A percentile compares a stretch with the other conserved stretches of the same genome.
Conservation (phyloP, 345 rosid species). For the Brassica napus region DNA sequence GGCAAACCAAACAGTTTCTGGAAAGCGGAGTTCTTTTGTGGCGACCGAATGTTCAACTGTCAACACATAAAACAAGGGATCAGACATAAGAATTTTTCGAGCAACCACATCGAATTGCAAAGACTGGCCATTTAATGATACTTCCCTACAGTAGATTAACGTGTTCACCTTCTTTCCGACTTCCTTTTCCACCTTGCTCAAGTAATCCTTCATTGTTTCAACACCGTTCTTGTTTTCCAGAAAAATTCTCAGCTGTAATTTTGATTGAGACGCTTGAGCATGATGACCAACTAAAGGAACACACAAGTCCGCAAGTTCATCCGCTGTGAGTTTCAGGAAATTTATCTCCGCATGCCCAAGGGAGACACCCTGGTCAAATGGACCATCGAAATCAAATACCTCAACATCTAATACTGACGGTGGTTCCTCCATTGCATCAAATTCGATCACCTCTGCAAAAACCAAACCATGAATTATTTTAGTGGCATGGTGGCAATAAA, state of each 20-base stretch:
- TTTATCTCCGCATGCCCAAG: slow-evolving; percentile 88
- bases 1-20: slow-evolving; percentile 89
- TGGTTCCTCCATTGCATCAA: slow-evolving; percentile 94
- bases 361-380: slow-evolving; percentile 83
- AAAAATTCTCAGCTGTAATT: slow-evolving; percentile 74
- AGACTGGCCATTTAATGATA: background rate
- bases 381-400: slow-evolving; percentile 91
- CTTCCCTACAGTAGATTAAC: background rate
- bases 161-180: slow-evolving; percentile 83
- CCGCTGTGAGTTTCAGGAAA: slow-evolving; percentile 69
- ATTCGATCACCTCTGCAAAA: slow-evolving; percentile 79
- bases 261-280: slow-evolving; percentile 79
- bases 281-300: slow-evolving; percentile 76
- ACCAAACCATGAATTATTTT: slow-evolving; percentile 11
- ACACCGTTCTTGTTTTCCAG: slow-evolving; percentile 78
- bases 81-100: background rate
- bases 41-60: slow-evolving; percentile 78
- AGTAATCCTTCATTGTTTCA: slow-evolving; percentile 71
- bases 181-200: slow-evolving; percentile 86
- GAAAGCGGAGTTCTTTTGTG: slow-evolving; percentile 72
- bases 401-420: slow-evolving; percentile 88
- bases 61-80: slow-evolving; percentile 16
- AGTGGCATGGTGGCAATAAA: slow-evolving; percentile 2
- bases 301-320: slow-evolving; percentile 82
- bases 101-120: background rate